Base-by-base conservation (phyloP, 768 basidiomycete genomes). In the Mycena sanguinolenta region DNA sequence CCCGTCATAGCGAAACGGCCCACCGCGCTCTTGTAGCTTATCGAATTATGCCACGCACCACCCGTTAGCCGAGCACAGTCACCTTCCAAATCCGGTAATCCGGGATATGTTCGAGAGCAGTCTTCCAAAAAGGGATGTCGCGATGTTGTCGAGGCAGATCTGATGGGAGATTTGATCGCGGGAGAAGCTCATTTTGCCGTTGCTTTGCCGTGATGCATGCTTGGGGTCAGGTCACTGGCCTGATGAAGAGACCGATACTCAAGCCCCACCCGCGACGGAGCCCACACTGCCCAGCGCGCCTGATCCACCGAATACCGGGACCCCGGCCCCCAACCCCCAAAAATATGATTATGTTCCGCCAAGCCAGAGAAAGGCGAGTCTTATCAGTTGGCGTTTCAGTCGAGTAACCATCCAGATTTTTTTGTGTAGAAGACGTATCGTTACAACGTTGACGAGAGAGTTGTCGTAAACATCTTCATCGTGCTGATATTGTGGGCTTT, bases 361-460 rank as follows among this genome's bases (percentile, higher is more conserved):
- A 8, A 54, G 53, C 17, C 6, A 54, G 13, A 30, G 30, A 19
- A 17, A 19, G 53, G 53, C 6, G 28, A 32, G 53, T 54, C n/a
- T 17, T 8, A 50, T 50, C 6, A 25, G 21, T 50, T 25, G 9
- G 6, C 30, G 17, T 54, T 32, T 32, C 53, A 30, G 13, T 5
- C 30, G 53, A 21, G 53, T 53, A 28, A 28, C 36, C 44, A 25
- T 54, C 49, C 7, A 7, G 39, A n/a, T 55, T 42, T 44, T 25
- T 5, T n/a, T 39, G 34, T 19, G 7, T 21, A 52, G 57, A 39
- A 23, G 12, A 21, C 21, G 38, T 52, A 52, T 36, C 12, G 46
- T 44, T 32, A 21, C 27, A 23, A 57, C 25, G 44, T 67, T 14
- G 58, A 49, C 36, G 46, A 23, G 58, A 57, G 54, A 19, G 58